These are phyloP conservation scores for Claviceps fusiformis DNA, from an alignment of 2,329 filamentous ascomycete genomes.

Conservation along the genomic window DNA sequence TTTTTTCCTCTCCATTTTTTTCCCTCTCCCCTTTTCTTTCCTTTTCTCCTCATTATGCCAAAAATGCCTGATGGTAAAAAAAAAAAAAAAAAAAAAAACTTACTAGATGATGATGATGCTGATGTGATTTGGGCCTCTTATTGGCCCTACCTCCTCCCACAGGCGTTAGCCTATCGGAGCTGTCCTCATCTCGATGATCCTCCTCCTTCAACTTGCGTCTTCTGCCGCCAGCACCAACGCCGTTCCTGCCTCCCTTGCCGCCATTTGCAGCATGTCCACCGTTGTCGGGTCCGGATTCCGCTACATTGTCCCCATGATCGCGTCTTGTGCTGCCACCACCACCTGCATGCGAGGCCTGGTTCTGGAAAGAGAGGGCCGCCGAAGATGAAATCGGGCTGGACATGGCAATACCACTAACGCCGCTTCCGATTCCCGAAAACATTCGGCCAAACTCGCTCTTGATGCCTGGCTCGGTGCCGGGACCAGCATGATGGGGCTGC, in stretches of 20 bases:
- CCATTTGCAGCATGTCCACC: constrained; percentile 27
- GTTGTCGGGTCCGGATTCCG: constrained; percentile 29
- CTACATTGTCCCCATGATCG: constrained; percentile 34
- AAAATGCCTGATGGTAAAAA: too few relatives aligned
- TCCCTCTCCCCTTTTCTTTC: too few relatives aligned
- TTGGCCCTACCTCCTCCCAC: constrained; percentile 38
- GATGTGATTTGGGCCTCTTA: constrained; percentile 55
- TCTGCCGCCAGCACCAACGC: constrained; percentile 28
- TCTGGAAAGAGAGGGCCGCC: constrained; percentile 28
- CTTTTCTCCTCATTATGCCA: too few relatives aligned
- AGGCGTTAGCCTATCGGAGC: constrained; percentile 47
- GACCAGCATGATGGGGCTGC: constrained; percentile 65
- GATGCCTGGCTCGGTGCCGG: constrained; percentile 72
- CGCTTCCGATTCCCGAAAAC: constrained; percentile 76
- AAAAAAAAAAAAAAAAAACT: constrained; percentile 15
- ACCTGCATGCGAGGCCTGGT: constrained; percentile 9
- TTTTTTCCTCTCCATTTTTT: background rate
- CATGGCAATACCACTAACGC: constrained; percentile 34
- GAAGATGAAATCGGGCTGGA: constrained; percentile 35
- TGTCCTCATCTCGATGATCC: constrained; percentile 54
- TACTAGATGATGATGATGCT: constrained; percentile 57
- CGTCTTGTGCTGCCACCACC: constrained; percentile 28
- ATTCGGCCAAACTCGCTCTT: constrained; percentile 92
- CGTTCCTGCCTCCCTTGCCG: constrained; percentile 30
- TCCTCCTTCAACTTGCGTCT: constrained; percentile 68